Percentiles rank a stretch among this genome's conserved stretches.
Evolutionary conservation across 1,139 yeast species (phyloP).

Genomic region (Taiozyma onychis): DNA sequence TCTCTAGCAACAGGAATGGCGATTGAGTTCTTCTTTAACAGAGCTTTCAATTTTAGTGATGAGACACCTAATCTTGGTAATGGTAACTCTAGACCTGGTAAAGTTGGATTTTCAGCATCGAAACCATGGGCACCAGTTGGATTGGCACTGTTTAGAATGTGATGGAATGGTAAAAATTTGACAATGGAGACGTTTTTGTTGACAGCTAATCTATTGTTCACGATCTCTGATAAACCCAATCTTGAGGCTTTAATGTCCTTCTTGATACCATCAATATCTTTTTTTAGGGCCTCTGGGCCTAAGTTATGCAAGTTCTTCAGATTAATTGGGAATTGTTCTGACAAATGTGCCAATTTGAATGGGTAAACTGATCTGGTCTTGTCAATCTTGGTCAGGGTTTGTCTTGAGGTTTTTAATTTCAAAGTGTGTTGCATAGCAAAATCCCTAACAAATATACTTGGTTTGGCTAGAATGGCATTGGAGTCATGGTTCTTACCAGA

Average conservation of each 20-base stretch:
- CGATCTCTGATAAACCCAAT: constrained; percentile 77
- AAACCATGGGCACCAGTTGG: constrained; percentile 60
- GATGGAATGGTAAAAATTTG: constrained; percentile 63
- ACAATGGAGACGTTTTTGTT: constrained; percentile 70
- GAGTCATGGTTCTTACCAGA: constrained; percentile 54
- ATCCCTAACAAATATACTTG: constrained; percentile 81
- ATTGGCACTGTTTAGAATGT: constrained; percentile 53
- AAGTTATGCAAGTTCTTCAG: constrained; percentile 28
- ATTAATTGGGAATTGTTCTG: constrained; percentile 53
- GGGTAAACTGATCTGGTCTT: constrained; percentile 81
- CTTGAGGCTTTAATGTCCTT: constrained; percentile 53
- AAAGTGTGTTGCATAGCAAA: constrained; percentile 73
- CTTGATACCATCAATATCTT: constrained; percentile 37
- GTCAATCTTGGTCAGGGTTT: constrained; percentile 65
- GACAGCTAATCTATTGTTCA: constrained; percentile 75
- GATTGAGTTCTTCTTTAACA: constrained; percentile 50
- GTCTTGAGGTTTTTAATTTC: constrained; percentile 70
- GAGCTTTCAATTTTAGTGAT: constrained; percentile 55
- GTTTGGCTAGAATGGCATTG: constrained; percentile 49
- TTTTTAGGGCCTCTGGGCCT: constrained; percentile 28
- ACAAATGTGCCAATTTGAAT: constrained; percentile 70
- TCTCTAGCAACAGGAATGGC: constrained; percentile 65
- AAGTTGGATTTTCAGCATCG: constrained; percentile 58
- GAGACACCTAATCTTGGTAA: constrained; percentile 67
- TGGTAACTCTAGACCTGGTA: constrained; percentile 71